Percentiles rank a stretch among this genome's conserved stretches.
Conservation (phyloP, 2,329 filamentous ascomycete genomes). For the Fusarium papillatum region DNA sequence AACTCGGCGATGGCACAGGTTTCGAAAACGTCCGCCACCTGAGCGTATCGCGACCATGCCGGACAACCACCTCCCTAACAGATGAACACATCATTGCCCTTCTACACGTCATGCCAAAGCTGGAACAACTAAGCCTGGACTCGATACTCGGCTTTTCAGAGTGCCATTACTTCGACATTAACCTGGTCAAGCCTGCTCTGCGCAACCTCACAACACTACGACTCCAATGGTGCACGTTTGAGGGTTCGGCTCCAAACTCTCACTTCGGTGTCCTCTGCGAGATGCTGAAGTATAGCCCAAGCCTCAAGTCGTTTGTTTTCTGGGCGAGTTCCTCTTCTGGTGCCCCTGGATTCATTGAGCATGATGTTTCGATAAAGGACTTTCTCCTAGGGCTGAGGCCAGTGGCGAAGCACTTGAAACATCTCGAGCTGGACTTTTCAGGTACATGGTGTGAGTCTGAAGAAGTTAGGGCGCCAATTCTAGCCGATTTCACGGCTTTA, state of each 20-base stretch:
- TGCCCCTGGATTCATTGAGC: not conserved
- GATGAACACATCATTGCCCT: not conserved
- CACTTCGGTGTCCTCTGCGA: not conserved
- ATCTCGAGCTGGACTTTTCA: not conserved
- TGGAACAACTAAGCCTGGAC: not conserved
- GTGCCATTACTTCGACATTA: not conserved
- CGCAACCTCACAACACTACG: not conserved
- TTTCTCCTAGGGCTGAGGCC: not conserved
- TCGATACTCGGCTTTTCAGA: not conserved
- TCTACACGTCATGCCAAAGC: not conserved
- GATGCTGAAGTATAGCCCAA: not conserved
- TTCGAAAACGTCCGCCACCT: not conserved
- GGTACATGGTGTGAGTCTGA: not conserved
- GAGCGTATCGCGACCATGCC: not conserved
- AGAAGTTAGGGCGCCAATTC: not conserved
- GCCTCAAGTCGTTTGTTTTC: not conserved
- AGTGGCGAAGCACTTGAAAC: not conserved
- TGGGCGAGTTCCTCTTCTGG: not conserved
- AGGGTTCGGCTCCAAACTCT: not conserved
- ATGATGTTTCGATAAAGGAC: not conserved
- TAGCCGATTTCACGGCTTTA: not conserved
- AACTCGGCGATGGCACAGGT: not conserved
- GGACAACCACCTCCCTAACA: not conserved
- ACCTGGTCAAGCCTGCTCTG: not conserved
- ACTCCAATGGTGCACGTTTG: not conserved